These are phyloP conservation scores for Amanita rubescens DNA, from an alignment of 768 basidiomycete species.

Conservation along the genomic window DNA sequence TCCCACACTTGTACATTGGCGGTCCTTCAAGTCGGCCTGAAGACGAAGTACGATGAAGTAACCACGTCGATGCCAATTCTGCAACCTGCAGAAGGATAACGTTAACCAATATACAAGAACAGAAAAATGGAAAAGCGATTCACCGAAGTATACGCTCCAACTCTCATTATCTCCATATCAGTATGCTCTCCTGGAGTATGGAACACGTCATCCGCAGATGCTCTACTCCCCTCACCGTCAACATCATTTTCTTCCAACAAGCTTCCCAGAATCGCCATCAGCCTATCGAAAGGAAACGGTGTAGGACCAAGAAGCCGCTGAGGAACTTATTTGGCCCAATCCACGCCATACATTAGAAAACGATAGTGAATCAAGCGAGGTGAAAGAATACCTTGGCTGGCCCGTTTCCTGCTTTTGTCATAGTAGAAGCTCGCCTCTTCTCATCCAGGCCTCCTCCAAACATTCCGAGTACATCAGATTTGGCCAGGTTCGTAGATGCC, in stretches of 20 bases:
- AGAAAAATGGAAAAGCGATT: slow-evolving; percentile 18
- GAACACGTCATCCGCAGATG: slow-evolving; percentile 39
- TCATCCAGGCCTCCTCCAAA: slow-evolving; percentile 72
- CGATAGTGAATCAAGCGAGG: background rate
- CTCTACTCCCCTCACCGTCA: slow-evolving; percentile 24
- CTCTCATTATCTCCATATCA: slow-evolving; percentile 62
- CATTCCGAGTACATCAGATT: slow-evolving; percentile 74
- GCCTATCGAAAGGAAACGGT: slow-evolving; percentile 70
- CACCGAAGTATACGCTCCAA: slow-evolving; percentile 54
- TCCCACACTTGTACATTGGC: slow-evolving; percentile 65
- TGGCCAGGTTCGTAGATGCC: slow-evolving; percentile 79
- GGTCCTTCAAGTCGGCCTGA: slow-evolving; percentile 61
- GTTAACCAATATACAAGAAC: too few relatives aligned
- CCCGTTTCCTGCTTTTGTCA: slow-evolving; percentile 29
- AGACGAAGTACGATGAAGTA: slow-evolving; percentile 58
- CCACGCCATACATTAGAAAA: background rate
- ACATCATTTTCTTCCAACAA: slow-evolving; percentile 68
- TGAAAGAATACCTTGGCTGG: slow-evolving; percentile 35
- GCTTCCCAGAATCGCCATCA: slow-evolving; percentile 73
- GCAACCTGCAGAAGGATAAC: too few relatives aligned
- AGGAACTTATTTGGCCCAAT: slow-evolving; percentile 41
- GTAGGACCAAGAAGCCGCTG: slow-evolving; percentile 76
- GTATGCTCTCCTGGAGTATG: slow-evolving; percentile 62
- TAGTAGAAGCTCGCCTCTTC: slow-evolving; percentile 21
- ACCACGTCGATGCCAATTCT: slow-evolving; percentile 56